These are phyloP conservation scores for Gamsiella multidivaricata DNA, from an alignment of 192 early-diverging fungal genomes.

Conservation along the genomic window DNA sequence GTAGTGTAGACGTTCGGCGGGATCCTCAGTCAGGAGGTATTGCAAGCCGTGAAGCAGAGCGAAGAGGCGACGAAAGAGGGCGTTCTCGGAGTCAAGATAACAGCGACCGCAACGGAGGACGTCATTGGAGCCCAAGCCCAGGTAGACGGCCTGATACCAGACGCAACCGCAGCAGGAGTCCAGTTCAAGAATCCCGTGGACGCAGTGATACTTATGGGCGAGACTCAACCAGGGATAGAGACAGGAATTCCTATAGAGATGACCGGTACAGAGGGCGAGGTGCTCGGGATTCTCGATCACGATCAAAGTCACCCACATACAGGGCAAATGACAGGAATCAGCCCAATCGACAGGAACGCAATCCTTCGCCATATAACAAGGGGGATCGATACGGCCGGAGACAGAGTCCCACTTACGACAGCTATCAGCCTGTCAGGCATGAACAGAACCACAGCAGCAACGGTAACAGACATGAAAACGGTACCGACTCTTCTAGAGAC, in stretches of 20 bases:
- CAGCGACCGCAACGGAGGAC: not conserved
- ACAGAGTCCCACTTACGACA: constrained; percentile 29
- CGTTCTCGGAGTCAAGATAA: not conserved
- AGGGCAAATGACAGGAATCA: not conserved
- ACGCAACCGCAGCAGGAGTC: not conserved
- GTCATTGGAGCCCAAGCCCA: not conserved
- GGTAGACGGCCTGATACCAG: no score
- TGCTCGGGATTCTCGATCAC: constrained; percentile 1
- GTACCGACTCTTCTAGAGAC: not conserved
- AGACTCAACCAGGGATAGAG: no score
- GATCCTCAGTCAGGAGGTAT: not conserved
- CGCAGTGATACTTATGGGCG: no score
- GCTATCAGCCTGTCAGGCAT: constrained; percentile 2
- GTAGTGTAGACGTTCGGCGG: not conserved
- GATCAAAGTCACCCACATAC: constrained; percentile 6
- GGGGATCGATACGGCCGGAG: constrained; percentile 4
- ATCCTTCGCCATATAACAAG: not conserved
- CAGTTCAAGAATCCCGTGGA: not conserved
- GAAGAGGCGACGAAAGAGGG: not conserved
- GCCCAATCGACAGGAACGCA: not conserved
- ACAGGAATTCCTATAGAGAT: no score
- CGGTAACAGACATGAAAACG: not conserved
- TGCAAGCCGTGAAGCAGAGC: not conserved
- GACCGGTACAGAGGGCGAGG: not conserved
- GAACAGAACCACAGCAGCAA: not conserved